Conservation (phyloP, 805 yeast species). For the Dipodascopsis uninucleata region DNA sequence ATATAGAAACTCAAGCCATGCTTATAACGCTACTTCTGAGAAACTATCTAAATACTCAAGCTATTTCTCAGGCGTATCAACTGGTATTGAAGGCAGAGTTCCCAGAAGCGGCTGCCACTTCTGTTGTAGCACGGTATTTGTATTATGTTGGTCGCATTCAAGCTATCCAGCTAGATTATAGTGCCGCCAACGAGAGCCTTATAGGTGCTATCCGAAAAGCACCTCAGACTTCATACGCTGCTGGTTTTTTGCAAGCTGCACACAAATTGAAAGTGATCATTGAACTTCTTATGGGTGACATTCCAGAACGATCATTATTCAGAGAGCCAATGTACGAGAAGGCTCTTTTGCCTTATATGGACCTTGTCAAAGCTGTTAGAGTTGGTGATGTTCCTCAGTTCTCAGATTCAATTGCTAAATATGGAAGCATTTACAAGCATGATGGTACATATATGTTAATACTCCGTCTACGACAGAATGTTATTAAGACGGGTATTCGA, state of each 20-base stretch:
- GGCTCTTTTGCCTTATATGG: conserved; percentile 74
- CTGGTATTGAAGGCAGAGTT: conserved; percentile 84
- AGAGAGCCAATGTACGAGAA: conserved; percentile 57
- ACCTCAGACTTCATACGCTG: conserved; percentile 80
- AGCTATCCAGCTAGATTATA: conserved; percentile 88
- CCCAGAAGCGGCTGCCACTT: conserved; percentile 79
- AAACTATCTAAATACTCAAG: conserved; percentile 71
- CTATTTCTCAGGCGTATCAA: conserved; percentile 81
- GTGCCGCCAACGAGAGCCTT: conserved; percentile 82
- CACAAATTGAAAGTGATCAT: conserved; percentile 82
- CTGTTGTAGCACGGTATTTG: conserved; percentile 86
- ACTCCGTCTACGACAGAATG: conserved; percentile 88
- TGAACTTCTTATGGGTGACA: conserved; percentile 92
- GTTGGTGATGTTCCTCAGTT: conserved; percentile 84
- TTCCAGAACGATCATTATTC: conserved; percentile 84
- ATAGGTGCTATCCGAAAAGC: conserved; percentile 95
- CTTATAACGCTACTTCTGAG: conserved; percentile 82
- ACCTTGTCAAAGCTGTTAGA: conserved; percentile 86
- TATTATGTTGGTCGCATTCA: conserved; percentile 87
- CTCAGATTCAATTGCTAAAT: conserved; percentile 61
- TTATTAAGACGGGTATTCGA: conserved; percentile 95
- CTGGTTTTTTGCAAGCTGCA: conserved; percentile 86
- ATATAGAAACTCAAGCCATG: conserved; percentile 84
- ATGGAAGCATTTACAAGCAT: conserved; percentile 56
- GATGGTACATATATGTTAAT: conserved; percentile 85